These are phyloP conservation scores for Gnaphalium uliginosum DNA, from an alignment of 129 eudicot species.

Conservation along the genomic window DNA sequence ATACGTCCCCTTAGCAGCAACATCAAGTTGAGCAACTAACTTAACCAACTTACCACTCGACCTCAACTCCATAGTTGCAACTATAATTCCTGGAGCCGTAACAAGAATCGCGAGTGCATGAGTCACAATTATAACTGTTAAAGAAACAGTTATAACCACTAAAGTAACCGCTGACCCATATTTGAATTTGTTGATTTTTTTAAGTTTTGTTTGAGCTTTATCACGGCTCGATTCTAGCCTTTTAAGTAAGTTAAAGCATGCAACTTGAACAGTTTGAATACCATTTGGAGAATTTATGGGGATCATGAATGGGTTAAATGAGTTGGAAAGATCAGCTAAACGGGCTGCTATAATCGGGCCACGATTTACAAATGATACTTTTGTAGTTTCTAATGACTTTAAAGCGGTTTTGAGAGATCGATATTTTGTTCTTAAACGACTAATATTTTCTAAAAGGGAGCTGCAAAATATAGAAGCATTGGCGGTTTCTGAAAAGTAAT, in stretches of 20 bases:
- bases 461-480: conserved; percentile 72
- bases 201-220: conserved; percentile 57
- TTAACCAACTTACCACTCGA: conserved; percentile 42
- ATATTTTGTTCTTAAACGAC: conserved; percentile 46
- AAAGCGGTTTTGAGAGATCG: conserved; percentile 47
- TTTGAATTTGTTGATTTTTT: conserved; percentile 40
- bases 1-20: conserved; percentile 79
- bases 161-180: conserved; percentile 60
- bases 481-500: conserved; percentile 61
- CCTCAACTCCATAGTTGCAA: conserved; percentile 47
- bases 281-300: conserved; percentile 48
- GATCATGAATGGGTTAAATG: conserved; percentile 61
- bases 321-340: conserved; percentile 46
- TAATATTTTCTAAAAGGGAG: conserved; percentile 56
- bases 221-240: conserved; percentile 68
- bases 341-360: conserved; percentile 40
- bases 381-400: conserved; percentile 30
- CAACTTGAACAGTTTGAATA: conserved; percentile 50
- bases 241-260: conserved; percentile 62
- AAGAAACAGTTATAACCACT: conserved; percentile 61
- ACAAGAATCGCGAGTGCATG: conserved; percentile 62
- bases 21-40: conserved; percentile 62
- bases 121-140: conserved; percentile 51
- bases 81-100: conserved; percentile 62
- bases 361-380: conserved; percentile 4